A percentile compares a stretch with the other conserved stretches of the same genome.
These are phyloP conservation scores for Trichophyton benhamiae DNA, from an alignment of 2,329 filamentous ascomycete genomes.

Conservation along the genomic window DNA sequence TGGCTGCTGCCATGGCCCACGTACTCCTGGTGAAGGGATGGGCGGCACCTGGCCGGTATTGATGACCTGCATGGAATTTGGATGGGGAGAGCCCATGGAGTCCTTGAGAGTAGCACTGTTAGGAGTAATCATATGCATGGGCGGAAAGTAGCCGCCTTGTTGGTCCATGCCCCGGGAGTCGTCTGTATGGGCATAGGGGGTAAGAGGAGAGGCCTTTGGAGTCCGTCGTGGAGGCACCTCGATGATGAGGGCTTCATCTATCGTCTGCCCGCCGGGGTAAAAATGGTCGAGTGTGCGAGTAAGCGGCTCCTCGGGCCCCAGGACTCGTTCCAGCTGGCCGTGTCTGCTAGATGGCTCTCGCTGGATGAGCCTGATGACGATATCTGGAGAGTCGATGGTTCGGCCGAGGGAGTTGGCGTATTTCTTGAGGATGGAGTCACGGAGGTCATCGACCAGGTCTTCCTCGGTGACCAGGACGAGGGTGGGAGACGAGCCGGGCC, in stretches of 20 bases:
- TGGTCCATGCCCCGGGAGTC: slow-evolving; percentile 47
- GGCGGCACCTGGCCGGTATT: slow-evolving; percentile 67
- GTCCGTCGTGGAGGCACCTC: slow-evolving; percentile 58
- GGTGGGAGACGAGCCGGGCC: slow-evolving; percentile 73
- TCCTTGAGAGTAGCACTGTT: slow-evolving; percentile 28
- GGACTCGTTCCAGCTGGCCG: slow-evolving; percentile 48
- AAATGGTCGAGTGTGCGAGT: slow-evolving; percentile 64
- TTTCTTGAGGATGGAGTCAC: slow-evolving; percentile 82
- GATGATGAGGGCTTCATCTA: slow-evolving; percentile 83
- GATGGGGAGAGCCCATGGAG: slow-evolving; percentile 32
- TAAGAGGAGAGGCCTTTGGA: slow-evolving; percentile 65
- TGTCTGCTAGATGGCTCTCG: slow-evolving; percentile 43
- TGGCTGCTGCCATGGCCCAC: slow-evolving; percentile 43
- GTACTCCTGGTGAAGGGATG: slow-evolving; percentile 69
- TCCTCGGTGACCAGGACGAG: slow-evolving; percentile 74
- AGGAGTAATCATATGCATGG: slow-evolving; percentile 44
- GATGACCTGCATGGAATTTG: slow-evolving; percentile 66
- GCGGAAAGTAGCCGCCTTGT: slow-evolving; percentile 72
- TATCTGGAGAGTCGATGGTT: slow-evolving; percentile 80
- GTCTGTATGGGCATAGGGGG: slow-evolving; percentile 43
- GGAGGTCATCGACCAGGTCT: slow-evolving; percentile 86
- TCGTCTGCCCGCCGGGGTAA: slow-evolving; percentile 73
- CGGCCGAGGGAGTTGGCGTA: slow-evolving; percentile 86
- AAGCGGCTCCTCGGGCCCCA: slow-evolving; percentile 81
- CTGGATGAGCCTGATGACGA: slow-evolving; percentile 65